Percentiles rank a stretch among this genome's conserved stretches.
Conservation (phyloP, 176 grass and related monocot genomes). For the Ampelocalamus luodianensis region DNA sequence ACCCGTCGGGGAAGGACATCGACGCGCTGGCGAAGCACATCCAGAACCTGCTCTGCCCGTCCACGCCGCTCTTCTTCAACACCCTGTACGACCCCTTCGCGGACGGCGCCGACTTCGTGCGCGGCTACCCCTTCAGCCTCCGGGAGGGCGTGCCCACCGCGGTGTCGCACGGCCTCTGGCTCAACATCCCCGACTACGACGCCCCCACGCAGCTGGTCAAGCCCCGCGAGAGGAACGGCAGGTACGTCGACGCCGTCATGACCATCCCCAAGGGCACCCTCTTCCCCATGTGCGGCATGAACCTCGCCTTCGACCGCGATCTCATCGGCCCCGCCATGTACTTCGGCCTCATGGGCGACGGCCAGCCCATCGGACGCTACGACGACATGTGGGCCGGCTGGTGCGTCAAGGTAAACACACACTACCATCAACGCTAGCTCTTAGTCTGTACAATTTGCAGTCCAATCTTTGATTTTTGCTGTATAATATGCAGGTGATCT, state of each 20-base stretch:
- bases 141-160: slow-evolving; percentile 59
- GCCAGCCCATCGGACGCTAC: slow-evolving; percentile 73
- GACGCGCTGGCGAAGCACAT: slow-evolving; percentile 75
- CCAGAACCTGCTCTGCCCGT: slow-evolving; percentile 66
- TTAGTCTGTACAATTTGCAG: not conserved
- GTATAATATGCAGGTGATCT: slow-evolving; percentile 49
- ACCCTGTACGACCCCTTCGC: slow-evolving; percentile 62
- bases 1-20: slow-evolving; percentile 66
- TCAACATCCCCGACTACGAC: slow-evolving; percentile 76
- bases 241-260: slow-evolving; percentile 72
- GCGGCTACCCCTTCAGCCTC: slow-evolving; percentile 75
- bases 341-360: slow-evolving; percentile 78
- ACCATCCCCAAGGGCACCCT: slow-evolving; percentile 71
- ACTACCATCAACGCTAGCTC: not conserved
- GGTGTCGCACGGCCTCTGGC: slow-evolving; percentile 61
- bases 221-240: slow-evolving; percentile 63
- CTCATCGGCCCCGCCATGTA: slow-evolving; percentile 76
- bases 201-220: slow-evolving; percentile 77
- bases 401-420: slow-evolving; percentile 62
- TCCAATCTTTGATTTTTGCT: not conserved
- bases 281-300: slow-evolving; percentile 80
- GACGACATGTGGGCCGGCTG: slow-evolving; percentile 81
- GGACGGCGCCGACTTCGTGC: slow-evolving; percentile 68
- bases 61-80: slow-evolving; percentile 78
- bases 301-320: slow-evolving; percentile 69